Percentiles rank a stretch among this genome's conserved stretches.
These are phyloP conservation scores for Chernovozyma aurita DNA, from an alignment of 1,139 yeast species.

Conservation along the genomic window DNA sequence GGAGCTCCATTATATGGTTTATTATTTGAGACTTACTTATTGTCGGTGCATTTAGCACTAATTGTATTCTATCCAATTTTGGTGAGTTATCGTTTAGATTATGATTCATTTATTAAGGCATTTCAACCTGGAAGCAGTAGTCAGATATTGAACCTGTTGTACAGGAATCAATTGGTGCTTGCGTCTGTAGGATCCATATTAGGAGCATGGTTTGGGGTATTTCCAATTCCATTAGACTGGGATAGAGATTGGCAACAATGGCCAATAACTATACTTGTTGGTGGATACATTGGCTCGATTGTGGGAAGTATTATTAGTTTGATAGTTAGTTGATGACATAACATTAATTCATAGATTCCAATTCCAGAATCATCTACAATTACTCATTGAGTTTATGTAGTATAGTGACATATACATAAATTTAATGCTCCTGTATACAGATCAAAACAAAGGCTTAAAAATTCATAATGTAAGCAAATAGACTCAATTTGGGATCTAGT, in stretches of 20 bases:
- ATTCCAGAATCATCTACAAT: no score
- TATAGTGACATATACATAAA: no score
- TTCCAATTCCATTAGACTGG: constrained; percentile 96
- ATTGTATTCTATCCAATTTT: constrained; percentile 63
- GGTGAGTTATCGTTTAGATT: constrained; percentile 54
- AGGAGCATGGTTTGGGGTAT: constrained; percentile 91
- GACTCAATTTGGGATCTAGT: no score
- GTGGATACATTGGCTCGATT: constrained; percentile 69
- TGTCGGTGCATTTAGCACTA: constrained; percentile 63
- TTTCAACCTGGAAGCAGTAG: constrained; percentile 11
- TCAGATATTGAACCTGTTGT: constrained; percentile 20
- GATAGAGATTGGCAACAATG: constrained; percentile 96
- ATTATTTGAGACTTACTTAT: constrained; percentile 53
- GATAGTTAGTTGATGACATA: no score
- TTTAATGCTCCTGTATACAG: no score
- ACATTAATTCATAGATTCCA: no score
- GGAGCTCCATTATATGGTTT: constrained; percentile 79
- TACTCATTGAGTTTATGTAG: background rate
- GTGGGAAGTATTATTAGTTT: constrained; percentile 36
- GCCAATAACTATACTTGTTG: constrained; percentile 90
- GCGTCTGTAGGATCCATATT: constrained; percentile 48
- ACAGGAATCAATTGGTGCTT: constrained; percentile 34
- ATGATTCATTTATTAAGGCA: constrained; percentile 13
- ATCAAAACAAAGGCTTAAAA: no score
- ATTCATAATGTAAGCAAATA: no score